A percentile compares a stretch with the other conserved stretches of the same genome.
Conservation (phyloP, 768 basidiomycete species). For the Boletus fagicola region DNA sequence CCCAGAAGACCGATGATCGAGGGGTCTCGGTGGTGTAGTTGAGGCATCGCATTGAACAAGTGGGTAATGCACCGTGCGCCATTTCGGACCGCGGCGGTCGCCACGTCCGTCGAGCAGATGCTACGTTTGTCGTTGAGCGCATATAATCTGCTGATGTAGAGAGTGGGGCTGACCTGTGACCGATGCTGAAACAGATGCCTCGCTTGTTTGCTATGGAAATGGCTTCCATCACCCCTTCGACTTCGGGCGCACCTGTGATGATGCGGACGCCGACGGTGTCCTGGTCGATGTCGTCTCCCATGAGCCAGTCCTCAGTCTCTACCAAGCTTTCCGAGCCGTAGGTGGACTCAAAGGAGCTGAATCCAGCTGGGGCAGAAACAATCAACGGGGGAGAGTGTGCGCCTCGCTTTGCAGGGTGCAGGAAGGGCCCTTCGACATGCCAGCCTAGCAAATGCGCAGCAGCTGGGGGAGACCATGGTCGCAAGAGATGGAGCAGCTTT, state of each 20-base stretch:
- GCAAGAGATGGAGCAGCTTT: conserved; percentile 63
- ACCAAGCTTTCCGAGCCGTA: conserved; percentile 68
- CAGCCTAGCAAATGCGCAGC: conserved; percentile 82
- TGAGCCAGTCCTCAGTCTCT: conserved; percentile 66
- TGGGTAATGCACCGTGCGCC: conserved; percentile 90
- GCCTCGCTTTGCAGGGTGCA: conserved; percentile 78
- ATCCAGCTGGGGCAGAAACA: conserved; percentile 58
- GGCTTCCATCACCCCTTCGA: conserved; percentile 75
- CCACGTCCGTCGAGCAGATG: conserved; percentile 70
- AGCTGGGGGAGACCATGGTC: conserved; percentile 58
- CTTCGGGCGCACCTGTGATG: conserved; percentile 85
- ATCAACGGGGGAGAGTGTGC: conserved; percentile 75
- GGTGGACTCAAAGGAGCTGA: conserved; percentile 66
- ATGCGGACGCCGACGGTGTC: conserved; percentile 62
- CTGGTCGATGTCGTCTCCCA: conserved; percentile 34
- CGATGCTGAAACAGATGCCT: conserved; percentile 81
- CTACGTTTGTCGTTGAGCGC: conserved; percentile 35
- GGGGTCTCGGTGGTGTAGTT: conserved; percentile 86
- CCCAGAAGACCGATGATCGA: conserved; percentile 88
- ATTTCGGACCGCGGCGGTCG: conserved; percentile 63
- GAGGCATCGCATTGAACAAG: conserved; percentile 92
- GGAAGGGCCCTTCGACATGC: conserved; percentile 91
- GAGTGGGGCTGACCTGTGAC: conserved; percentile 63
- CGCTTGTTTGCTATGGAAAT: conserved; percentile 56
- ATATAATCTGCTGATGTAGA: not conserved